Evolutionary conservation across 1,284 basidiomycete genomes (phyloP).

Genomic region (Dichomitus squalens): DNA sequence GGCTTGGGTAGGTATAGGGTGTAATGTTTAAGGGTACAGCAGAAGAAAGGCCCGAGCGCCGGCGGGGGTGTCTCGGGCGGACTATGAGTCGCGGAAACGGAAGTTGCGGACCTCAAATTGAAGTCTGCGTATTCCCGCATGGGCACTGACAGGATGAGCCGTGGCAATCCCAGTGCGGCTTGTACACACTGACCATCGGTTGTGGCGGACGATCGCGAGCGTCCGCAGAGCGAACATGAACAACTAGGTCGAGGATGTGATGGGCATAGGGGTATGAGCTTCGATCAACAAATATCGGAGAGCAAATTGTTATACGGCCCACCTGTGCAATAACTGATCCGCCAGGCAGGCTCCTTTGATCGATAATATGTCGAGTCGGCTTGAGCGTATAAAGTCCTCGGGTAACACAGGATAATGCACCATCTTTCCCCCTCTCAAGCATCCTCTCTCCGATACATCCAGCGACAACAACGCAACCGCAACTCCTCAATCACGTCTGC

Average conservation of each 20-base stretch:
- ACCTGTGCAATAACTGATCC: neutral
- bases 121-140: too few species aligned
- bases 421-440: neutral
- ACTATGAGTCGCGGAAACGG: slow-evolving; percentile 15
- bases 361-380: neutral
- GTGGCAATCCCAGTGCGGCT: neutral
- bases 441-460: too few species aligned
- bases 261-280: neutral
- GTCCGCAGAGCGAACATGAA: neutral
- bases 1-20: too few species aligned
- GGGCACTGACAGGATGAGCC: neutral
- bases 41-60: slow-evolving; percentile 7
- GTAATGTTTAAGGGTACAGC: too few species aligned
- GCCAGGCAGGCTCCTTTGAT: neutral
- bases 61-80: slow-evolving; percentile 3
- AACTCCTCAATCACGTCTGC: too few species aligned
- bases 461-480: too few species aligned
- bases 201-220: neutral
- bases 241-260: neutral
- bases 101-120: slow-evolving; percentile 22
- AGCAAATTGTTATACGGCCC: too few species aligned
- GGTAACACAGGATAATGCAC: neutral
- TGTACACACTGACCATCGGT: neutral
- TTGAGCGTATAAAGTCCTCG: neutral
- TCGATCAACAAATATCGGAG: too few species aligned